These are phyloP conservation scores for Francoa sonchifolia DNA, from an alignment of 441 rosid species.

Conservation along the genomic window DNA sequence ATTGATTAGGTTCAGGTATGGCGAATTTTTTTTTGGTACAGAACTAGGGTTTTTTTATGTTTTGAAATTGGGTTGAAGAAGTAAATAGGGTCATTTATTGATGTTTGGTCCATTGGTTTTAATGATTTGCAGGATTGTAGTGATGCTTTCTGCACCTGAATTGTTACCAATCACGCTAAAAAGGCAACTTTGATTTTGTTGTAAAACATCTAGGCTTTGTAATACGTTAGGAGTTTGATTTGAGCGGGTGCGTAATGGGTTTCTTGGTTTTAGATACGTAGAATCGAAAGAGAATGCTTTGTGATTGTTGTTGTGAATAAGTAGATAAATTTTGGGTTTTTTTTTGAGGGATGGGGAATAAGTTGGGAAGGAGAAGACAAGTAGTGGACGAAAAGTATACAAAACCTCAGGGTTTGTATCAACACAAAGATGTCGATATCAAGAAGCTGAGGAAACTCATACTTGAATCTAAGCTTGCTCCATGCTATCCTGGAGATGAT, in stretches of 20 bases:
- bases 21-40: not conserved
- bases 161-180: constrained; percentile 9
- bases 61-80: not conserved
- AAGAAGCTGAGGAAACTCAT: constrained; percentile 94
- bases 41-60: not conserved
- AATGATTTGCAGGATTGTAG: constrained; percentile 5
- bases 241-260: not conserved
- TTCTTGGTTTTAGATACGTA: constrained; percentile 1
- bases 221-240: constrained; percentile 1
- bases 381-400: constrained; percentile 88
- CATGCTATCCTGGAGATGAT: constrained; percentile 93
- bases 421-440: constrained; percentile 75
- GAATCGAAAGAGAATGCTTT: constrained; percentile 1
- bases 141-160: constrained; percentile 8
- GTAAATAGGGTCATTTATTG: not conserved
- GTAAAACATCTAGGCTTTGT: constrained; percentile 7
- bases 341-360: constrained; percentile 70
- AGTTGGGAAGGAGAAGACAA: constrained; percentile 78
- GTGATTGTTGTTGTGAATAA: constrained; percentile 7
- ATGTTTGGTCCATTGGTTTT: not conserved
- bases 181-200: constrained; percentile 5
- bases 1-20: not conserved
- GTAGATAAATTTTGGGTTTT: constrained; percentile 8
- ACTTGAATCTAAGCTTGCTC: constrained; percentile 91
- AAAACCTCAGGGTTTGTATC: constrained; percentile 79